Evolutionary conservation across 176 grass and related monocot species (phyloP).

Genomic region (Triticum aestivum): IWGSC_CS_RefSeq_v2.1 NC_057804.1:416220619-416221118

Average conservation of each 20-base stretch:
- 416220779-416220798: neutral
- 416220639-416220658: neutral
- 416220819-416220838: neutral
- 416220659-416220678: neutral
- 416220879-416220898: no score
- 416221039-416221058: no score
- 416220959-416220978: no score
- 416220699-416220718: constrained; percentile 3
- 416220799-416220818: neutral
- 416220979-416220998: no score
- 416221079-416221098: no score
- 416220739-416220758: neutral
- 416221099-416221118: no score
- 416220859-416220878: neutral
- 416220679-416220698: neutral
- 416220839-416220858: neutral
- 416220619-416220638: neutral
- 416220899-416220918: no score
- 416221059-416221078: no score
- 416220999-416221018: no score
- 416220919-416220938: neutral
- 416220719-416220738: neutral
- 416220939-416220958: no score
- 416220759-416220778: neutral
- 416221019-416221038: no score